Conservation (phyloP, 345 rosid genomes). For the Rubroshorea leprosula region DNA sequence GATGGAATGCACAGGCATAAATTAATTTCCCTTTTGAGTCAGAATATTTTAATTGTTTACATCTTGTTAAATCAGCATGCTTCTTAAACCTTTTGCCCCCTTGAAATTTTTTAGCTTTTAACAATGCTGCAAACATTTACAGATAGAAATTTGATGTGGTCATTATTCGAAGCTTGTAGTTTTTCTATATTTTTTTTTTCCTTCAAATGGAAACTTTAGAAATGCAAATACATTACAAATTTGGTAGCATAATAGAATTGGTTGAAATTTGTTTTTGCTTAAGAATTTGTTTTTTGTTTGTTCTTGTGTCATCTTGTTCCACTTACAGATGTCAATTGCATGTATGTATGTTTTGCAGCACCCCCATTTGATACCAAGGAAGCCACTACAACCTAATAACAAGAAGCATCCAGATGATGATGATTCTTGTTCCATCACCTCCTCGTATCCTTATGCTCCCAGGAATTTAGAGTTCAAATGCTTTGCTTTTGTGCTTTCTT, state of each 20-base stretch:
- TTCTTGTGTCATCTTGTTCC: neutral
- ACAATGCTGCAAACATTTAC: neutral
- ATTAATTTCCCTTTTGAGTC: neutral
- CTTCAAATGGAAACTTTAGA: neutral
- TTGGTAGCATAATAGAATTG: neutral
- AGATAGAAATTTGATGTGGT: no score
- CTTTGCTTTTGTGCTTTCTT: conserved; percentile 10
- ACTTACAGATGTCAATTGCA: conserved; percentile 1
- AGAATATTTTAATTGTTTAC: neutral
- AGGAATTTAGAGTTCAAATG: neutral
- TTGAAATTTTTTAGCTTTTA: neutral
- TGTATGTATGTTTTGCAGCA: conserved; percentile 18
- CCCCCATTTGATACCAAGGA: conserved; percentile 42
- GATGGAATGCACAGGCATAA: neutral
- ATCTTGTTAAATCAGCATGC: neutral
- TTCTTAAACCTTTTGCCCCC: neutral
- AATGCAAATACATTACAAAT: neutral
- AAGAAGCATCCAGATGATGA: conserved; percentile 73
- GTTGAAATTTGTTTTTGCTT: conserved; percentile 3
- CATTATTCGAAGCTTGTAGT: neutral
- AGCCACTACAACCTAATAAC: conserved; percentile 53
- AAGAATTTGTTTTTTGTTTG: neutral
- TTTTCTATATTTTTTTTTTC: neutral
- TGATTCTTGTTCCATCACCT: conserved; percentile 62
- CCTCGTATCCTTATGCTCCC: conserved; percentile 49